Base-by-base conservation (phyloP, 768 basidiomycete species). In the Leucosporidium yakuticum region DNA sequence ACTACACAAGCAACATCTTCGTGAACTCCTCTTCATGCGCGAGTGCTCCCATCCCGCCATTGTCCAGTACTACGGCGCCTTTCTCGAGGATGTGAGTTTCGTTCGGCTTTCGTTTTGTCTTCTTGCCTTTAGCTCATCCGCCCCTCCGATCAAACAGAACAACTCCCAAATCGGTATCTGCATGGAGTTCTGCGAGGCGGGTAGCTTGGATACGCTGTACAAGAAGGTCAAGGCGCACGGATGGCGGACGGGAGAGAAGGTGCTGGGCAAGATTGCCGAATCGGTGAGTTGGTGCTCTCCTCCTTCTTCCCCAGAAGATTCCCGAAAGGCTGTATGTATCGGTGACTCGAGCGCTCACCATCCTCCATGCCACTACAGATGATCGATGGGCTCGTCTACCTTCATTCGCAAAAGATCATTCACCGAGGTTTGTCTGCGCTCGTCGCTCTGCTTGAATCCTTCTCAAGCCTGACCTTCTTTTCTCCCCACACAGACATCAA, bases 121-220 rank as follows among this genome's bases (percentile, higher is more conserved):
- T 87, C 88, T 83, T 86, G 87, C 20, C 88, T 88, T 27, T 89
- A 87, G 17, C 56, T 67, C 0, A 29, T 2, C 6, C 23, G 19
- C 21, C 23, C 1, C 23, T 2, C 15, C 51, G 61, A 8, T 8
- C 6, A 8, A 7, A 44, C 65, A 69, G 73, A 74, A 73, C 53
- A 80, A 81, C 60, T 91, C 89, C 75, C 94, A 98, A 79, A 87
- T 99, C 75, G 94, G 94, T 78, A 89, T 99, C 73, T 83, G 93
- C 74, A 94, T 97, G 89, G 96, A 99, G 77, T 86, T 80, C 74
- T 80, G 89, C 78, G 90, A 92, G 75, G 91, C 90, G 19, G 87
- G 91, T 55, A 92, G 90, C 74, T 82, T 99, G 69, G 96, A 99
- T 77, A 83, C 88, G 27, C 87, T 98, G 49, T 88, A 91, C 60